A percentile compares a stretch with the other conserved stretches of the same genome.
phyloP scores from a whole-genome alignment of 345 rosid species.

The Eucalyptus sp. region DNA sequence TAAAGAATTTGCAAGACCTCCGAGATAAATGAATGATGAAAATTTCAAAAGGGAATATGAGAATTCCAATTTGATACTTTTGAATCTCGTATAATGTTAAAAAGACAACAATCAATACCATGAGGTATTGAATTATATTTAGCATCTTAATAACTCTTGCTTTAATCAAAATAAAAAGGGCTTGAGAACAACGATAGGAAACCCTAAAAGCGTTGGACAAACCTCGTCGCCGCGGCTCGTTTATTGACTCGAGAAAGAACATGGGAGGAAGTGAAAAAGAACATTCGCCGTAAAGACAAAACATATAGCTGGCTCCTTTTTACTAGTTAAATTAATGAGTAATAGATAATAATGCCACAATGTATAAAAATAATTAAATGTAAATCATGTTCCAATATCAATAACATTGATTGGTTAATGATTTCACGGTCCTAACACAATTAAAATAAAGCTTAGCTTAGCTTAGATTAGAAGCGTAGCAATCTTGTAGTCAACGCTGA shows the following conservation, averaged over 20 bases:
- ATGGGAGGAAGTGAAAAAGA: neutral
- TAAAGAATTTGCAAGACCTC: neutral
- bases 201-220: neutral
- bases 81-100: neutral
- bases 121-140: neutral
- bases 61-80: neutral
- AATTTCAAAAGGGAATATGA: fast-evolving
- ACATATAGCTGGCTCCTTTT: neutral
- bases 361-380: neutral
- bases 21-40: neutral
- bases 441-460: neutral
- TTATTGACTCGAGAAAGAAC: neutral
- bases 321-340: neutral
- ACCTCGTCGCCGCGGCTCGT: neutral
- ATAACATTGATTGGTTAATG: neutral
- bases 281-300: neutral
- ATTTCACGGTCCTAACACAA: neutral
- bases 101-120: neutral
- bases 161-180: neutral
- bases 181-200: neutral
- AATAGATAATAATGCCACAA: neutral
- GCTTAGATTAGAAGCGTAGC: neutral
- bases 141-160: neutral
- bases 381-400: neutral
- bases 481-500: neutral